Evolutionary conservation across 1,284 basidiomycete genomes (phyloP).

Genomic region (Paramarasmius palmivorus): DNA sequence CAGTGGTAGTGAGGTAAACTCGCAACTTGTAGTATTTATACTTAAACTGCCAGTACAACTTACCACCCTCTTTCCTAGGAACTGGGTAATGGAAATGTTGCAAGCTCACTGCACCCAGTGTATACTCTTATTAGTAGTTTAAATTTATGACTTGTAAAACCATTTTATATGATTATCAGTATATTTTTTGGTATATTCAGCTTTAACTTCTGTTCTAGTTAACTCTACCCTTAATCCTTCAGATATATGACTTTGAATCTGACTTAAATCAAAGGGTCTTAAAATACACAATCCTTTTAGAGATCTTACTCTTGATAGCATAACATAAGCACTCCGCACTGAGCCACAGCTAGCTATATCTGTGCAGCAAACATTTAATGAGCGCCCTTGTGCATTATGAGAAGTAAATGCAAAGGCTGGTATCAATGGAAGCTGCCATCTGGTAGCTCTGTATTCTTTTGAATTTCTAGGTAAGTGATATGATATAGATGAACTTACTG

Average conservation of each 20-base stretch:
- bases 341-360: slow-evolving; percentile 19
- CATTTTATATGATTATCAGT: too few relatives aligned
- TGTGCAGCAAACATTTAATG: slow-evolving; percentile 16
- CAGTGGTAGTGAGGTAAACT: too few relatives aligned
- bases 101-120: too few relatives aligned
- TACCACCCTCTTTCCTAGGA: too few relatives aligned
- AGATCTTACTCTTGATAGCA: neutral
- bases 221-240: slow-evolving; percentile 10
- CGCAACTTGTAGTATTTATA: too few relatives aligned
- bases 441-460: slow-evolving; percentile 8
- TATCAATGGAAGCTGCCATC: slow-evolving; percentile 21
- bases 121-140: too few relatives aligned
- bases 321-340: slow-evolving; percentile 14
- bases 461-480: slow-evolving; percentile 6
- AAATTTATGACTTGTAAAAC: too few relatives aligned
- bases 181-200: too few relatives aligned
- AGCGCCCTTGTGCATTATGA: slow-evolving; percentile 23
- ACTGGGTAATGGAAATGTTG: too few relatives aligned
- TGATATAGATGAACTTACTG: too few relatives aligned
- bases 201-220: too few relatives aligned
- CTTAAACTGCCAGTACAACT: too few relatives aligned
- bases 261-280: slow-evolving; percentile 4
- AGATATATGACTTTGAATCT: slow-evolving; percentile 14
- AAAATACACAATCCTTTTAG: slow-evolving; percentile 14
- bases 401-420: slow-evolving; percentile 21